These are phyloP conservation scores for Cryptosporidium tyzzeri DNA, from an alignment of 169 alveolate genomes.

Conservation along the genomic window DNA sequence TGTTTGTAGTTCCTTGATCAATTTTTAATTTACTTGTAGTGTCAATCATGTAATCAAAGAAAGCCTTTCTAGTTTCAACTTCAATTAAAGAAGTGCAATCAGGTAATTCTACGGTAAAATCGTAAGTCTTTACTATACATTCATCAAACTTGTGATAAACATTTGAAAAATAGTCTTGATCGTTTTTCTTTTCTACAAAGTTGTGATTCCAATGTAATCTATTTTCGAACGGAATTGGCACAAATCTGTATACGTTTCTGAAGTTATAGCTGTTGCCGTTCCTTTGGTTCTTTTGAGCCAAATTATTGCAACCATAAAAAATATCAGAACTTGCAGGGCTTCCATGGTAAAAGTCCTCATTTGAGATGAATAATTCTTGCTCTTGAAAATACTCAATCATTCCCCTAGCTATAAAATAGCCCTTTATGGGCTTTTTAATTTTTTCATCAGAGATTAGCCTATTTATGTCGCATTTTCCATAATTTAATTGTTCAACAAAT, in stretches of 20 bases:
- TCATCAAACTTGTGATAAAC: slow-evolving; percentile 7
- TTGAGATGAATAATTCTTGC: slow-evolving; percentile 16
- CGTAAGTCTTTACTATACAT: slow-evolving; percentile 20
- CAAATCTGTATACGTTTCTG: slow-evolving; percentile 37
- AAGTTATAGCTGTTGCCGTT: neutral
- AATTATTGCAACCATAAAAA: neutral
- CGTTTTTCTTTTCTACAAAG: neutral
- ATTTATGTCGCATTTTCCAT: slow-evolving; percentile 3
- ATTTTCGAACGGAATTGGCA: slow-evolving; percentile 14
- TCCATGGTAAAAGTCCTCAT: neutral
- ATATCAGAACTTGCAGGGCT: neutral
- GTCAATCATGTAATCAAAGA: neutral
- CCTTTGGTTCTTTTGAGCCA: neutral
- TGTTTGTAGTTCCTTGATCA: neutral
- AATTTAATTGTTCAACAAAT: neutral
- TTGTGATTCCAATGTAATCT: neutral
- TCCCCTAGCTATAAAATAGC: slow-evolving; percentile 35
- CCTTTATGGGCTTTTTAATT: neutral
- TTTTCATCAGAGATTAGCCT: neutral
- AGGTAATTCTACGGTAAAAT: slow-evolving; percentile 13
- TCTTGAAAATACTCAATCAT: slow-evolving; percentile 49
- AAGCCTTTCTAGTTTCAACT: neutral
- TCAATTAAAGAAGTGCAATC: neutral
- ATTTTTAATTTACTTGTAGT: neutral
- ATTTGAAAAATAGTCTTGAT: neutral